These are phyloP conservation scores for Casuarina equisetifolia DNA, from an alignment of 306 rosid genomes.

Conservation along the genomic window DNA sequence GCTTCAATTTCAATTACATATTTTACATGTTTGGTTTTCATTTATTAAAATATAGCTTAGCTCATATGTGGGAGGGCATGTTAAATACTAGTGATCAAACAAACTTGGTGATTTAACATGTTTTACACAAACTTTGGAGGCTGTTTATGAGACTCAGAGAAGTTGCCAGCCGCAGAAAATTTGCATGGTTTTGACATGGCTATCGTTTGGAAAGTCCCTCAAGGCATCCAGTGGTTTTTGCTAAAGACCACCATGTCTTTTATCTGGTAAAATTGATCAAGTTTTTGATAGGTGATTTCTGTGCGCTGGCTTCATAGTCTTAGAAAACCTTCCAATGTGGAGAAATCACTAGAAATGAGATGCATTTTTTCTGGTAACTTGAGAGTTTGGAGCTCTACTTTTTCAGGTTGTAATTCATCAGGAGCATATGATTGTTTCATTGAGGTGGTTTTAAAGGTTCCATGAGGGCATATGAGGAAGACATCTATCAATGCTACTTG, in stretches of 20 bases:
- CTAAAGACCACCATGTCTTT: not conserved
- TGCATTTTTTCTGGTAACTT: not conserved
- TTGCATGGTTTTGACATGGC: conserved; percentile 1
- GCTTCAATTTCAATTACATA: no score
- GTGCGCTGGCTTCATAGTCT: not conserved
- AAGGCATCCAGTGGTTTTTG: not conserved
- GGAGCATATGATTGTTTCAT: not conserved
- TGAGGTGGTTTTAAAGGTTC: not conserved
- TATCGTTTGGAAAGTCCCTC: not conserved
- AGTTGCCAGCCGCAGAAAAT: not conserved
- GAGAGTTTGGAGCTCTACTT: not conserved
- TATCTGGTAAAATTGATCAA: not conserved
- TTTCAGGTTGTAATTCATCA: not conserved
- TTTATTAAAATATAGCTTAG: no score
- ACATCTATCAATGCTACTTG: not conserved
- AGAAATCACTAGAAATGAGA: not conserved
- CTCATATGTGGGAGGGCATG: no score
- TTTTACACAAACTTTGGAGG: not conserved
- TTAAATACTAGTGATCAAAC: no score
- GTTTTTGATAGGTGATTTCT: not conserved
- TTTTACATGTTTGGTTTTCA: no score
- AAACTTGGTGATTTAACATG: no score
- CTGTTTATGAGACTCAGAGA: not conserved
- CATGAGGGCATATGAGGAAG: not conserved
- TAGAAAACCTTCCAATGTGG: not conserved